Evolutionary conservation across 2,329 filamentous ascomycete species (phyloP).

Genomic region (Pseudofabraea citricarpa): DNA sequence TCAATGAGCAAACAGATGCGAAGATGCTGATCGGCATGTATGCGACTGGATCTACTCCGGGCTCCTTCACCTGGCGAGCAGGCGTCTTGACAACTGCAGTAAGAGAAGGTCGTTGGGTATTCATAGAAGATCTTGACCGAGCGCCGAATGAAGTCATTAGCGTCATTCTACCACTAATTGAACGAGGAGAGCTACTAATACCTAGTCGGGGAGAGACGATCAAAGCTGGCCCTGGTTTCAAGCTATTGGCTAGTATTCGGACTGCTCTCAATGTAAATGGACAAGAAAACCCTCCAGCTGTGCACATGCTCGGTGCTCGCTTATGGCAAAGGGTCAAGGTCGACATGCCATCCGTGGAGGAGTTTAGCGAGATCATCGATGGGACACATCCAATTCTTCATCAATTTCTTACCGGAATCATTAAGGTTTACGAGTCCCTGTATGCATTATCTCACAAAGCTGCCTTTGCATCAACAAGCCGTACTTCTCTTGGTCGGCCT

Average conservation of each 20-base stretch:
- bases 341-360: slow-evolving; percentile 57
- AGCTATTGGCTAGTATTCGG: slow-evolving; percentile 86
- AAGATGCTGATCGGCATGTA: slow-evolving; percentile 96
- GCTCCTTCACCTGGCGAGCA: slow-evolving; percentile 86
- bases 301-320: slow-evolving; percentile 71
- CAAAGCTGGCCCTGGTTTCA: slow-evolving; percentile 77
- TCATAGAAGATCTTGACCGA: slow-evolving; percentile 94
- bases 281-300: slow-evolving; percentile 59
- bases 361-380: slow-evolving; percentile 70
- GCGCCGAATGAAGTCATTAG: slow-evolving; percentile 94
- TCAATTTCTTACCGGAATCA: slow-evolving; percentile 54
- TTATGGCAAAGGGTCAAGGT: slow-evolving; percentile 81
- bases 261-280: slow-evolving; percentile 67
- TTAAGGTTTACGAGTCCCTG: slow-evolving; percentile 53
- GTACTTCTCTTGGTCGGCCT: slow-evolving; percentile 44
- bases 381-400: slow-evolving; percentile 66
- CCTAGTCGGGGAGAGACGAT: slow-evolving; percentile 85
- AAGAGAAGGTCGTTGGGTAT: slow-evolving; percentile 88
- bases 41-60: slow-evolving; percentile 79
- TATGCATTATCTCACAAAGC: slow-evolving; percentile 37
- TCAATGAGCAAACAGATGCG: slow-evolving; percentile 97
- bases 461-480: slow-evolving; percentile 40
- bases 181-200: slow-evolving; percentile 85
- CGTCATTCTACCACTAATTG: slow-evolving; percentile 85
- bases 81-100: slow-evolving; percentile 93